Percentiles rank a stretch among this genome's conserved stretches.
Evolutionary conservation across 2,329 filamentous ascomycete species (phyloP).

Genomic region (Lachnellula cervina): DNA sequence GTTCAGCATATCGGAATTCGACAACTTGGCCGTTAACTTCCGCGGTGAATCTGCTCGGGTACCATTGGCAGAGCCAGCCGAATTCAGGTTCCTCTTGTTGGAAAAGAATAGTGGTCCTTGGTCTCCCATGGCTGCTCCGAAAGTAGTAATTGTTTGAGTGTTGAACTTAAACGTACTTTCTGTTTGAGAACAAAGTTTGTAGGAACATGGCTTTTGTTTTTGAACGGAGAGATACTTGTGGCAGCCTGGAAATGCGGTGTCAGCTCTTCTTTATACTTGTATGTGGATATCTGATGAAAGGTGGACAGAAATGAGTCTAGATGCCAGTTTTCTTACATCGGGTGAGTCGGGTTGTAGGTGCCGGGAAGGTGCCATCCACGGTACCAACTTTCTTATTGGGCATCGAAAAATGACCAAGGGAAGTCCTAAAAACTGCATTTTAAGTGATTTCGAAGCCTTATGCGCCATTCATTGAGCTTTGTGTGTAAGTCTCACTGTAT

Average conservation of each 20-base stretch:
- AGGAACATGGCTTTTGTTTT: not conserved
- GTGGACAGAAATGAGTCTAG: not conserved
- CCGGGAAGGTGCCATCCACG: not conserved
- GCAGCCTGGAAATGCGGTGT: not conserved
- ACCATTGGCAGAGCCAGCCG: not conserved
- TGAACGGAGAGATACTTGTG: not conserved
- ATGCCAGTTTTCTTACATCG: not conserved
- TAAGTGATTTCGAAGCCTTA: no score
- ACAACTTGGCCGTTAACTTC: not conserved
- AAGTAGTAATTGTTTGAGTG: not conserved
- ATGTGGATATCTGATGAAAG: not conserved
- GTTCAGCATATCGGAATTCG: not conserved
- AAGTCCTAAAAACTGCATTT: not conserved
- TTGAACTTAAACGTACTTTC: not conserved
- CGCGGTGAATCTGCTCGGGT: not conserved
- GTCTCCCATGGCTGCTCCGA: not conserved
- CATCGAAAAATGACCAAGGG: not conserved
- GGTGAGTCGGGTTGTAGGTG: not conserved
- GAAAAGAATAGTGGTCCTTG: not conserved
- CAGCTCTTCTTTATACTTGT: not conserved
- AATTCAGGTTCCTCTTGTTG: not conserved
- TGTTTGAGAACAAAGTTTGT: not conserved
- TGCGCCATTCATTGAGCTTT: no score
- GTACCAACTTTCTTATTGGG: not conserved
- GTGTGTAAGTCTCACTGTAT: no score